These are phyloP conservation scores for Raphanus sativus DNA, from an alignment of 345 rosid species.

Conservation along the genomic window DNA sequence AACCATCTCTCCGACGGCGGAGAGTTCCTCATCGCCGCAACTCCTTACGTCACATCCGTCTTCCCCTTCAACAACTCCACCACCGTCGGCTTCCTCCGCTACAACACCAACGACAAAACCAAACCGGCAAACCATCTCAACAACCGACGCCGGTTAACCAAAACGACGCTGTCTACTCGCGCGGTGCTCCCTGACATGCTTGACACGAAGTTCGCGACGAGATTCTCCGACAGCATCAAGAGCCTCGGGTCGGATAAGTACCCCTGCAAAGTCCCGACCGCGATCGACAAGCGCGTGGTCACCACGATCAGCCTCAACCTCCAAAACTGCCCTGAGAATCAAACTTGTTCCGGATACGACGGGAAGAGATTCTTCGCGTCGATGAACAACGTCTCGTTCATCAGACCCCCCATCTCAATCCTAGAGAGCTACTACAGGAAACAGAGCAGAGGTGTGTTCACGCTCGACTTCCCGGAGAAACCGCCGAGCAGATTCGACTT, in stretches of 20 bases:
- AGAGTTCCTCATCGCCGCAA: conserved; percentile 50
- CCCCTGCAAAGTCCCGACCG: conserved; percentile 59
- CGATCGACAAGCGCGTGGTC: conserved; percentile 51
- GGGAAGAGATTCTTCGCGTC: conserved; percentile 54
- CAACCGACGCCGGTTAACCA: conserved; percentile 11
- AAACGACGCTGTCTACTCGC: not conserved
- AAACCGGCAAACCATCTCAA: not conserved
- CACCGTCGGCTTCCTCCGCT: conserved; percentile 50
- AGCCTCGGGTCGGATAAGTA: conserved; percentile 50
- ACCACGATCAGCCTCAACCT: conserved; percentile 53
- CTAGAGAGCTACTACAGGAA: conserved; percentile 53
- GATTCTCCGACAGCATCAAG: conserved; percentile 36
- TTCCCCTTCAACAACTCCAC: conserved; percentile 63
- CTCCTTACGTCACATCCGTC: conserved; percentile 53
- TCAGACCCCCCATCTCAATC: conserved; percentile 46
- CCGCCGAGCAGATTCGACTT: conserved; percentile 50
- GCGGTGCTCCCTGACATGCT: conserved; percentile 45
- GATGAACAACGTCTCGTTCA: conserved; percentile 62
- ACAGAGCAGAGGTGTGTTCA: conserved; percentile 28
- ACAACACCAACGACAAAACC: conserved; percentile 19
- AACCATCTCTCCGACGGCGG: conserved; percentile 39
- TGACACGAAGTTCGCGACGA: conserved; percentile 52
- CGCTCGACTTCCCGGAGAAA: conserved; percentile 47
- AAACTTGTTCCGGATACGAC: conserved; percentile 31
- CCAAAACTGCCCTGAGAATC: conserved; percentile 50